Evolutionary conservation across 2,329 filamentous ascomycete genomes (phyloP).

Genomic region (Sclerotinia subarctica): DNA sequence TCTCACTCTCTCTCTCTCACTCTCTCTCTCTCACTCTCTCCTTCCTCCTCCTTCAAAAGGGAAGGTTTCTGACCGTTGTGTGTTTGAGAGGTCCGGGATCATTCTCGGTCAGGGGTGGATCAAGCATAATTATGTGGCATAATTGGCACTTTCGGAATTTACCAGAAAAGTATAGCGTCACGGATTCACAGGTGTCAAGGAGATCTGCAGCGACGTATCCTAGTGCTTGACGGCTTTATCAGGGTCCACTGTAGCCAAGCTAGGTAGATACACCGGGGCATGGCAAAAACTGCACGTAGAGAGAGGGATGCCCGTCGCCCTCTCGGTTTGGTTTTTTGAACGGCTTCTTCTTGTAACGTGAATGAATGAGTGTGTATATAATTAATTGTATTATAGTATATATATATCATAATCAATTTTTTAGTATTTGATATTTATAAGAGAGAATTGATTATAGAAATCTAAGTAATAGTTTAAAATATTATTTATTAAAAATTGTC

Average conservation of each 20-base stretch:
- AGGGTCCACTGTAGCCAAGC: conserved; percentile 12
- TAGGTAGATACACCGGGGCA: conserved; percentile 6
- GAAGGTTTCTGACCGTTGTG: conserved; percentile 12
- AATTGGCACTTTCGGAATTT: conserved; percentile 12
- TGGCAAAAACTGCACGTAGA: background rate
- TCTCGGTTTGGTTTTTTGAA: background rate
- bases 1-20: background rate
- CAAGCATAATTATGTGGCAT: conserved; percentile 14
- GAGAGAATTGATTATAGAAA: background rate
- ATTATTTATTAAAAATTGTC: background rate
- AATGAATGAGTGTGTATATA: background rate
- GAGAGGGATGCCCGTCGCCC: background rate
- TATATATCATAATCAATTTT: background rate
- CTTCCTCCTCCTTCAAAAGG: background rate
- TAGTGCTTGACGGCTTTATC: conserved; percentile 14
- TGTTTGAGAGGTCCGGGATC: conserved; percentile 10
- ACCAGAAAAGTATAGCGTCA: conserved; percentile 10
- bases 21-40: background rate
- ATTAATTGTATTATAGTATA: background rate
- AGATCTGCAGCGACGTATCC: conserved; percentile 18
- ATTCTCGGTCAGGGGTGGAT: conserved; percentile 13
- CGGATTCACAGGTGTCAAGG: conserved; percentile 1
- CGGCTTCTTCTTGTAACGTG: background rate
- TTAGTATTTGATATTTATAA: background rate
- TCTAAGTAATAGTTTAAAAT: background rate